Evolutionary conservation across 768 basidiomycete genomes (phyloP), one percentile per base, ranked within the genome.

Genomic region (Calvatia gigantea): DNA sequence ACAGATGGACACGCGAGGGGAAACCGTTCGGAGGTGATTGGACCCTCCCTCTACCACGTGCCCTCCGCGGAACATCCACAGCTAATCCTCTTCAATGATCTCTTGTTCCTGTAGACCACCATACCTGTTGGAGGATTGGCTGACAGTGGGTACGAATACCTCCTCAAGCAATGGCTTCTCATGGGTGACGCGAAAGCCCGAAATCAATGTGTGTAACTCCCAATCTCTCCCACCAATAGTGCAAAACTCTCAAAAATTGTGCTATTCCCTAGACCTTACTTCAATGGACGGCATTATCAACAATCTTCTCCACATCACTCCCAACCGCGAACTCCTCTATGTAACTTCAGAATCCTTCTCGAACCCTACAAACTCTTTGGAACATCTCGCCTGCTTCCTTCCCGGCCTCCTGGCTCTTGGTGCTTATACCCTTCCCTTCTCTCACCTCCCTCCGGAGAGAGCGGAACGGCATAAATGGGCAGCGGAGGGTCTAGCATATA

Each of bases 141-240:
- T 1, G 86, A 87, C 60, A 87, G 86, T 58, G 83, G 75, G 15
- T 84, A 88, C 51, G 86, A 87, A 64, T 88, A 87, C 64, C 75
- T 83, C 28, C 76, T 89, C 43, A 89, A 89, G 61, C 83, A 85
- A 56, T 88, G 81, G 70, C 69, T 89, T 15, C 70, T 87, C 37
- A 80, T 80, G 2, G 80, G 75, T 1, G 87, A 87, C 60, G 71
- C 66, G 58, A 73, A 72, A 33, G 74, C 72, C 23, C 73, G 79
- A 7, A 79, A 84, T 57, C 73, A 85, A 62, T 88, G 86, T 87
- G 63, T 42, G 81, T 47, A 7, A 1, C 48, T 19, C 19, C 25
- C 33, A 64, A 76, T 19, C 61, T 75, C 12, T 74, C 66, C 57
- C 55, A 2, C 4, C 14, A 29, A 4, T n/a, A n/a, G n/a, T n/a